Evolutionary conservation across 176 grass and related monocot species (phyloP), one percentile per base, ranked within the genome.

Genomic region (Pharus latifolius): DNA sequence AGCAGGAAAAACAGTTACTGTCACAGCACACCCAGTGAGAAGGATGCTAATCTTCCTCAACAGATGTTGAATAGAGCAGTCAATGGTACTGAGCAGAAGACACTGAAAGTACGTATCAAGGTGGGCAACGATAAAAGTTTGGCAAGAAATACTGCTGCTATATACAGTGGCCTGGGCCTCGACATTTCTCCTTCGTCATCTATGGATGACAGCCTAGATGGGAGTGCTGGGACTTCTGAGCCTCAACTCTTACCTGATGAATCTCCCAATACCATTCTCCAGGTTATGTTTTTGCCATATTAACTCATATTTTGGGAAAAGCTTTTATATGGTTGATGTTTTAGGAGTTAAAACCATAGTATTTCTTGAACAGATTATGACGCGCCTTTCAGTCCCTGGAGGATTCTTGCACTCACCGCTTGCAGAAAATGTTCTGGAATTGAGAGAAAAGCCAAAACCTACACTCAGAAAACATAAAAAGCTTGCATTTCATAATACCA

Each of bases 121-220:
- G 75, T 91, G 47, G 85, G 73, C 57, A 70, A 3, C 58, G 70
- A 77, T 77, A 73, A 43, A 58, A 73, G 14, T 33, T 73, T 87
- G 49, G 17, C 60, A 80, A 77, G 66, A 83, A 83, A 83, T 68
- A 87, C 77, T 80, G 80, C 88, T 80, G 88, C 76, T 69, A 83
- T 87, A 20, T 87, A 91, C 49, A 91, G 83, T 73, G 83, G 88
- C 17, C 42, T 91, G 55, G 88, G 88, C 27, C 80, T 91, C 52
- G 72, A 91, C 53, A 83, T 83, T 83, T 91, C 88, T 70, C 88
- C 88, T 50, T 87, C 83, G 15, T 91, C 88, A 45, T 91, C 88
- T 38, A 56, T 45, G 9, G 83, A 83, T 60, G 83, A 76, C 24
- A 87, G 80, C 43, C 54, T 74, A 77, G 71, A 77, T 73, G 66